phyloP scores from a whole-genome alignment of 371 early-diverging fungal genomes.

The Rhizopus delemar region DNA sequence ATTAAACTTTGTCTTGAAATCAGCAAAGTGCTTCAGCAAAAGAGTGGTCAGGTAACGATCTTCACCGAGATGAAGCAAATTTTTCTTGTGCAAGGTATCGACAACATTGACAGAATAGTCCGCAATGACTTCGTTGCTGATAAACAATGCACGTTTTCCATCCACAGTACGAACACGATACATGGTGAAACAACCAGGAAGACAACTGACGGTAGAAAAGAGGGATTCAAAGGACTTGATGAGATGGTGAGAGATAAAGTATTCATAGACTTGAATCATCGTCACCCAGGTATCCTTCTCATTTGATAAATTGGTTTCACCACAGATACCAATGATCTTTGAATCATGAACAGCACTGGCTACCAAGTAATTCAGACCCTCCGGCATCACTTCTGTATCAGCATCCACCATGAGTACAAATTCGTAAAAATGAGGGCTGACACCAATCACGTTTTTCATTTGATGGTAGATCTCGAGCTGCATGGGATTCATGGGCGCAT shows the following conservation, averaged over 20 bases:
- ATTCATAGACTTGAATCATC: constrained; percentile 99
- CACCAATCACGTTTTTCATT: constrained; percentile 90
- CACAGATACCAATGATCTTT: constrained; percentile 90
- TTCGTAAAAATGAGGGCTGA: constrained; percentile 85
- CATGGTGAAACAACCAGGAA: constrained; percentile 97
- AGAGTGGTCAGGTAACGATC: constrained; percentile 96
- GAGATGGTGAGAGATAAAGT: constrained; percentile 98
- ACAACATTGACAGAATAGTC: constrained; percentile 95
- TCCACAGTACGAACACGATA: constrained; percentile 86
- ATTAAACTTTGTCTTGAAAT: constrained; percentile 93
- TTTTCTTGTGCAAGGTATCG: constrained; percentile 97
- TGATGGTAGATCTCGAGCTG: constrained; percentile 93
- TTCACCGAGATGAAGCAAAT: constrained; percentile 81
- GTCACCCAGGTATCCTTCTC: constrained; percentile 92
- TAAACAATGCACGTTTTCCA: constrained; percentile 84
- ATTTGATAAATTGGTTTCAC: constrained; percentile 89
- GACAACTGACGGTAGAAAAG: constrained; percentile 96
- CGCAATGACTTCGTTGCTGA: constrained; percentile 83
- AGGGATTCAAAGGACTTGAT: constrained; percentile 99
- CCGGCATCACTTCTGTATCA: constrained; percentile 88
- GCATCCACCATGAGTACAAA: constrained; percentile 94
- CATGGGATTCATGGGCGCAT: constrained; percentile 87
- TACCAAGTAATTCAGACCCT: constrained; percentile 84
- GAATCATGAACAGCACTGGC: constrained; percentile 87
- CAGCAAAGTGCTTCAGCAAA: constrained; percentile 97